phyloP scores from a whole-genome alignment of 345 rosid genomes.

The Camelina neglecta region DNA sequence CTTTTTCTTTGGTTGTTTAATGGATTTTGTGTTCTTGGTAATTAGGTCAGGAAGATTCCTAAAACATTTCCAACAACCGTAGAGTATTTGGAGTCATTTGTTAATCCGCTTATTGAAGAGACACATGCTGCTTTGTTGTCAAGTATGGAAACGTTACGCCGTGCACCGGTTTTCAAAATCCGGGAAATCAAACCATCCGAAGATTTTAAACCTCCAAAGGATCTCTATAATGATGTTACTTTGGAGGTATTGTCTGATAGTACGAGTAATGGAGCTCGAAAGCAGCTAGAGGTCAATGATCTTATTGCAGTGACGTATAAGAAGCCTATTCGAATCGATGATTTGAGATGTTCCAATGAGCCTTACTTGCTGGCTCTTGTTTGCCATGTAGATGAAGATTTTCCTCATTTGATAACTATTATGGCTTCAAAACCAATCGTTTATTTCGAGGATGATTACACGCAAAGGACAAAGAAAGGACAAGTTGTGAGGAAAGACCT shows the following conservation, averaged over 20 bases:
- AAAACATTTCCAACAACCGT: slow-evolving; percentile 37
- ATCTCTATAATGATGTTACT: slow-evolving; percentile 36
- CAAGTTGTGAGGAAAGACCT: background rate
- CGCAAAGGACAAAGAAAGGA: background rate
- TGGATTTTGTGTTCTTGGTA: slow-evolving; percentile 19
- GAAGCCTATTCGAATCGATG: slow-evolving; percentile 43
- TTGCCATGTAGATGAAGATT: background rate
- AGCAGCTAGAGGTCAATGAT: slow-evolving; percentile 46
- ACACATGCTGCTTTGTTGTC: slow-evolving; percentile 49
- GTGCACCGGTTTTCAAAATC: slow-evolving; percentile 37
- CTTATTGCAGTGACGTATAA: slow-evolving; percentile 48
- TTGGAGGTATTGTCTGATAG: slow-evolving; percentile 7
- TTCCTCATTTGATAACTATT: slow-evolving; percentile 32
- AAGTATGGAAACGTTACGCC: slow-evolving; percentile 35
- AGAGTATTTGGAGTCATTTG: slow-evolving; percentile 44
- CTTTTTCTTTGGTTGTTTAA: background rate
- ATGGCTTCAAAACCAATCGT: slow-evolving; percentile 45
- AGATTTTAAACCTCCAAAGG: slow-evolving; percentile 26
- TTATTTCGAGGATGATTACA: slow-evolving; percentile 12
- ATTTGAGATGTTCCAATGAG: slow-evolving; percentile 45
- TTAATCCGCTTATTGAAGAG: slow-evolving; percentile 47
- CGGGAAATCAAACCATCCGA: slow-evolving; percentile 12
- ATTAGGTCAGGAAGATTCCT: slow-evolving; percentile 55
- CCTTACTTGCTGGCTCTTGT: slow-evolving; percentile 49
- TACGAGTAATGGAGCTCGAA: slow-evolving; percentile 13